Evolutionary conservation across 441 rosid genomes (phyloP), one percentile per base, ranked within the genome.

Genomic region (Gossypium trilobum): DNA sequence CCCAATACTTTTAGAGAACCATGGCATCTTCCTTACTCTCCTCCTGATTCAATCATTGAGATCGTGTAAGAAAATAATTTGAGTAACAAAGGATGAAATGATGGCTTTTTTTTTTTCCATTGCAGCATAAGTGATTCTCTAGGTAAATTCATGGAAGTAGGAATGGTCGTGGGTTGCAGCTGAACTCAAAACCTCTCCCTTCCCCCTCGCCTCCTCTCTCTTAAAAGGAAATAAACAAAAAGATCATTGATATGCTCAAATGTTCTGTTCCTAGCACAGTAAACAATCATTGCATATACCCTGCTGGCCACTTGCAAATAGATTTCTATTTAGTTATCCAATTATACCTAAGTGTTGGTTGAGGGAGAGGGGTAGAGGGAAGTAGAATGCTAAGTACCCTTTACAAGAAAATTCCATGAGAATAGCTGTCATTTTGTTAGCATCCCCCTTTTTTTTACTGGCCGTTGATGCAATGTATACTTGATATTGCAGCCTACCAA

Each of bases 11-110:
- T 95, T 75, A 89, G 97, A 83, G 97, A 95, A 74, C 99, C 97
- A 27, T 95, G 99, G 99, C 93, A 92, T 84, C 97, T 95, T 80
- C 99, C 98, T 54, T 92, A 91, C 74, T 88, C 96, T 73, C 98
- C 92, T 73, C 93, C 99, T 2, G 83, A 87, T 85, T 87, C 96
- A 73, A 91, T 92, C 79, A 91, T 91, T 76, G 95, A 91, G 82
- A 91, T 92, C 61, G 98, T 95, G 99, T 92, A 89, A 89, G 99
- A 51, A 75, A 66, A 52, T 57, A 62, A 65, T 76, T 70, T 57
- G 10, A 57, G 29, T 61, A 70, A 55, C 14, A 3, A 25, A 27
- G 23, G 13, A 27, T 68, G 31, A 10, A 69, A 36, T 55, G 61
- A 31, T 68, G 61, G 59, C 74, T 56, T 8, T 2, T 51, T 55